Evolutionary conservation across 306 rosid species (phyloP), one percentile per base, ranked within the genome.

Genomic region (Ammopiptanthus mongolicus): DNA sequence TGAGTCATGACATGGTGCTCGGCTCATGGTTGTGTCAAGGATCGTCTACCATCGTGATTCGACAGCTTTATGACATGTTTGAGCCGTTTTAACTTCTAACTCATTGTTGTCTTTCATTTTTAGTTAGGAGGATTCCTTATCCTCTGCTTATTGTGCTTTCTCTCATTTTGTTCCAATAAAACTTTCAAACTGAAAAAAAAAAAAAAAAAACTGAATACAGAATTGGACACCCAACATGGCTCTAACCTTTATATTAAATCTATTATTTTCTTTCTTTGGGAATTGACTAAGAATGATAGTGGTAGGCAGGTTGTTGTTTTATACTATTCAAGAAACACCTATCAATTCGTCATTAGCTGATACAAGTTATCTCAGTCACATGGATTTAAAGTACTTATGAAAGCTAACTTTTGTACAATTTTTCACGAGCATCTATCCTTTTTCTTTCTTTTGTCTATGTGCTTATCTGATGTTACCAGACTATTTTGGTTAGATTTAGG

Each of bases 401-500:
- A 48, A 48, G 21, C 8, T 15, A 15, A 48, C 10, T 48, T 48
- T 5, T 48, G 21, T n/a, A 48, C 55, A n/a, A 48, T n/a, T 48
- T 48, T 48, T 34, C 8, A 6, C n/a, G 10, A 21, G 28, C 25
- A 25, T 25, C 10, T 28, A 23, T 2, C 28, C 1, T 21, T 8
- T 21, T 55, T 23, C 8, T 37, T 33, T 12, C 36, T 15, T 5
- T 46, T 59, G 5, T 15, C 3, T 59, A 36, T 25, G 21, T 61
- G 2, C 62, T 8, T 55, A 14, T 56, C 34, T 53, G 25, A 37
- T 15, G 2, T 55, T 19, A 71, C 55, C 53, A 36, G 22, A 55
- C 25, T 71, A 21, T 36, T 55, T 42, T 37, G 55, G 39, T 52
- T 63, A 87, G 91, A 86, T 47, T 23, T 69, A 33, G 85, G 88